Evolutionary conservation across 1,139 yeast genomes (phyloP), one percentile per base, ranked within the genome.

Genomic region (Blastobotrys serpentis): DNA sequence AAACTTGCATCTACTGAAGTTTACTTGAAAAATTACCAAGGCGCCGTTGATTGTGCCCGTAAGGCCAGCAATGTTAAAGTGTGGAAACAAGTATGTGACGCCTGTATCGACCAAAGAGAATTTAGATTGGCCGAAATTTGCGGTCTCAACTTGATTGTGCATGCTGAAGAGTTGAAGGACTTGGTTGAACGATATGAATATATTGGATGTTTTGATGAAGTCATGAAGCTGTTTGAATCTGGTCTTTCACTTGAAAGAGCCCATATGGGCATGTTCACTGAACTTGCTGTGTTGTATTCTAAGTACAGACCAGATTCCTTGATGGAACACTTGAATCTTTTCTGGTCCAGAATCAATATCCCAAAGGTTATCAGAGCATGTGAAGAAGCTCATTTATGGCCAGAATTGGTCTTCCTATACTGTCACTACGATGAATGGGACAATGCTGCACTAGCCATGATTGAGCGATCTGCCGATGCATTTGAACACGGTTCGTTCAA

Each of bases 371-470:
- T 92, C 60, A 81, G 87, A 59, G 97, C 97, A 21, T 86, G 95
- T 65, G 98, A 92, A 69, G 81, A 76, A 52, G 95, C 96, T 25
- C 98, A 94, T 64, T 76, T 92, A 64, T 94, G 97, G 89, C 95
- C 95, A 22, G 98, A 94, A 73, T 77, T 92, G 63, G 89, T 92
- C 51, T 92, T 94, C 81, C 76, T 92, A 67, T 90, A 92, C 73
- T 90, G 97, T 65, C 99, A 92, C 69, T 92, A 92, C 67, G 98
- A 92, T 68, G 98, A 94, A 74, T 94, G 97, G 96, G 99, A 94
- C 71, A 92, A 92, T 68, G 98, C 98, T 54, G 92, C 97, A 38
- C 78, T 92, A 68, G 84, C 97, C n/a, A 88, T 92, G 92, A 92
- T 92, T 75, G 96, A 92, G 68, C 89, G 82, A 66, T 84, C 96